phyloP scores from a whole-genome alignment of 2,329 filamentous ascomycete genomes.

The Pseudogymnoascus sp. region DNA sequence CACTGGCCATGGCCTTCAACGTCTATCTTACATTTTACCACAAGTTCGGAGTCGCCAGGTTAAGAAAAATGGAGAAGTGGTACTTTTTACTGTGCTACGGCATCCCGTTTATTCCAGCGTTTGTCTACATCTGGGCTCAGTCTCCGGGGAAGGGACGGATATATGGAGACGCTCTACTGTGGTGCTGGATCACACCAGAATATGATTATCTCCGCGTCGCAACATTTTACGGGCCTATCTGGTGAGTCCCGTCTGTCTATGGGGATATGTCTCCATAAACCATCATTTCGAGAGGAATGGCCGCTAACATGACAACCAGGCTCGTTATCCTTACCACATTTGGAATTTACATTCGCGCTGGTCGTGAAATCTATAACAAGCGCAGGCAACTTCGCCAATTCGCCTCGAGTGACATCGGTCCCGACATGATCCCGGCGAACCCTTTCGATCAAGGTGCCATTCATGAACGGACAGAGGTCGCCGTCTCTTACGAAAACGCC shows the following conservation, averaged over 20 bases:
- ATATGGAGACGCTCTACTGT: slow-evolving; percentile 68
- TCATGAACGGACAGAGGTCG: background rate
- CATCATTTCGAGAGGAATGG: slow-evolving; percentile 8
- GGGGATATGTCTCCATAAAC: background rate
- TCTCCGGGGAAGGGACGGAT: slow-evolving; percentile 46
- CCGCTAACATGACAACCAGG: slow-evolving; percentile 33
- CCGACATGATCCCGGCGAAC: background rate
- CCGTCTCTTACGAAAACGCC: background rate
- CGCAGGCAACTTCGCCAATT: slow-evolving; percentile 53
- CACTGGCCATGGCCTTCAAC: slow-evolving; percentile 74
- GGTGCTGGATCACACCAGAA: slow-evolving; percentile 66
- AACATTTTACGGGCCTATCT: slow-evolving; percentile 66
- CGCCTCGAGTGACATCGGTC: slow-evolving; percentile 10
- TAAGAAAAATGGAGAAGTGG: slow-evolving; percentile 60
- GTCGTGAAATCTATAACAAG: slow-evolving; percentile 58
- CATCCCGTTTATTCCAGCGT: slow-evolving; percentile 58
- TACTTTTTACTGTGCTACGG: slow-evolving; percentile 68
- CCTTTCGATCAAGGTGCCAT: background rate
- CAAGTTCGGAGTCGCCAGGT: slow-evolving; percentile 56
- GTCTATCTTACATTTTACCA: slow-evolving; percentile 75
- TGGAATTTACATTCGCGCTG: slow-evolving; percentile 58
- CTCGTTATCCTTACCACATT: slow-evolving; percentile 53
- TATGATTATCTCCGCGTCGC: slow-evolving; percentile 68
- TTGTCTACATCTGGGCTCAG: slow-evolving; percentile 59
- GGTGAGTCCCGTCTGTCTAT: slow-evolving; percentile 36